A percentile compares a stretch with the other conserved stretches of the same genome.
Evolutionary conservation across 345 rosid genomes (phyloP).

Genomic region (Angophora floribunda): DNA sequence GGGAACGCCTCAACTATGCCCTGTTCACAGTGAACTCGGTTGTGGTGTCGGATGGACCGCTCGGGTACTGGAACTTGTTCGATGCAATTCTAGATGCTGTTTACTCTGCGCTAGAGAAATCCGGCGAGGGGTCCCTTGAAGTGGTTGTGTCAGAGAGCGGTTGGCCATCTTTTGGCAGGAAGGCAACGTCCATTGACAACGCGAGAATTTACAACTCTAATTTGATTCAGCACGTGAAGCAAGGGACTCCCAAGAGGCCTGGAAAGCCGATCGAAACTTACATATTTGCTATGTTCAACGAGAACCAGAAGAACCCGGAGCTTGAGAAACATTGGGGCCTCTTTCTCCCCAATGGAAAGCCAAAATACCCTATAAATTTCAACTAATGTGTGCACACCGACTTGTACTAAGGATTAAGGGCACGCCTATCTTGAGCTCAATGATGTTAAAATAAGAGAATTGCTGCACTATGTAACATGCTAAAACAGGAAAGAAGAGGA

Average conservation of each 20-base stretch:
- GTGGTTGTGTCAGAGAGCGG: conserved; percentile 61
- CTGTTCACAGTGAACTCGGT: conserved; percentile 7
- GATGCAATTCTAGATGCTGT: conserved; percentile 43
- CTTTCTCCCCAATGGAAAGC: conserved; percentile 24
- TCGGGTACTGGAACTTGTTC: conserved; percentile 34
- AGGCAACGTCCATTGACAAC: conserved; percentile 23
- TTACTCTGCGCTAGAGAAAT: conserved; percentile 45
- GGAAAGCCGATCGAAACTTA: conserved; percentile 45
- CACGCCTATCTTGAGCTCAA: not conserved
- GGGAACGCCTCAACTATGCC: conserved; percentile 18
- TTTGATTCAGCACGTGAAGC: conserved; percentile 42
- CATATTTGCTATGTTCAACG: conserved; percentile 54
- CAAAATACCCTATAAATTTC: conserved; percentile 38
- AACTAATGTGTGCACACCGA: not conserved
- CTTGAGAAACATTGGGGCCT: conserved; percentile 42
- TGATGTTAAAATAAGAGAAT: not conserved
- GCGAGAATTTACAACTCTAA: conserved; percentile 41
- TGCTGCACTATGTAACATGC: not conserved
- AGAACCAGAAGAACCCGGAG: conserved; percentile 32
- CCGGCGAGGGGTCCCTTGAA: conserved; percentile 29
- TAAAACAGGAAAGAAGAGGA: not conserved
- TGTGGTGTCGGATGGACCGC: not conserved
- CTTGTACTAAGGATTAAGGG: not conserved
- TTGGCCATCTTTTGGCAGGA: conserved; percentile 49
- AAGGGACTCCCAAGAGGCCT: conserved; percentile 34